Evolutionary conservation across 169 alveolate species (phyloP), one percentile per base, ranked within the genome.

Genomic region (Babesia bovis): DNA sequence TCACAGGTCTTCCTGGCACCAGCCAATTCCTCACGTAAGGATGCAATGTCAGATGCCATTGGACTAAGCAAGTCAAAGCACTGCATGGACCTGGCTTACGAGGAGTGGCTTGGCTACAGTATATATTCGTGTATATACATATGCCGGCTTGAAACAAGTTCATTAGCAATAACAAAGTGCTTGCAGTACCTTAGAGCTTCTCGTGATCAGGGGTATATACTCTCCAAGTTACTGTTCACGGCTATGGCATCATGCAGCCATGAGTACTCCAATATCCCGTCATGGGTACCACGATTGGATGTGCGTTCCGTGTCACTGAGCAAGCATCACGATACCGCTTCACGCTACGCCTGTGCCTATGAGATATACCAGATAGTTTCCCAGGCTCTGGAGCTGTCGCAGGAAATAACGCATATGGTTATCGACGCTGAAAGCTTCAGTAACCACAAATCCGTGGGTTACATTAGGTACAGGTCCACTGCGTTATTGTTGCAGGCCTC

Each of bases 21-120:
- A 19, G 40, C 26, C 35, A 35, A 32, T 35, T 4, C 23, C 6
- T 26, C 33, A 7, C n/a, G 32, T n/a, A 45, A 13, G 5, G 15
- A 38, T 25, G 12, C 57, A 15, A 7, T 49, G 15, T n/a, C n/a
- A n/a, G n/a, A n/a, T n/a, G n/a, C n/a, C n/a, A n/a, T n/a, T n/a
- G n/a, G n/a, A n/a, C 36, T 10, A 5, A 12, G 21, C 35, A 19
- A 51, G 28, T 23, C 44, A 23, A 53, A 26, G n/a, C 30, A 4
- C 3, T 17, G 1, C 17, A 9, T 28, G 50, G 67, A 57, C 5
- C n/a, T 32, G 7, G 12, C 53, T 13, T 63, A 42, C 13, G 73
- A 63, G 26, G 73, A 63, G 23, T 63, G 73, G 73, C 73, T 63
- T n/a, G 5, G 44, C 47, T 45, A 63, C 49, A 25, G 47, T 35